Evolutionary conservation across 139 green algal species (phyloP).

Genomic region (Edaphochlamys debaryana): DNA sequence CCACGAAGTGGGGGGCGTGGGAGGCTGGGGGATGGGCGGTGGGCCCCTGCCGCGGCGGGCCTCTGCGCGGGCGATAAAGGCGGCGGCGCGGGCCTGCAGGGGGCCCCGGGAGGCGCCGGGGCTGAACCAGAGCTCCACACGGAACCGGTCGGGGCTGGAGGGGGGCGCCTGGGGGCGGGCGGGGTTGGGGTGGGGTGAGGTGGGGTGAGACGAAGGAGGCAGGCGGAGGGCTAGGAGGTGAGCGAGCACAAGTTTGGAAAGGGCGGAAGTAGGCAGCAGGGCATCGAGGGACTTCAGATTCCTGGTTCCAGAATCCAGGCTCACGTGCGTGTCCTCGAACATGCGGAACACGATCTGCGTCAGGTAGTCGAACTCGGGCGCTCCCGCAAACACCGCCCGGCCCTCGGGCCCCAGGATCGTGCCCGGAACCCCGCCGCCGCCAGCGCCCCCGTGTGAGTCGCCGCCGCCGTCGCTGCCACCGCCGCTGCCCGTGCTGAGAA

Average conservation of each 20-base stretch:
- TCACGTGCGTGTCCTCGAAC: constrained; percentile 92
- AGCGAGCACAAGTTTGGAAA: not conserved
- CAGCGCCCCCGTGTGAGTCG: not conserved
- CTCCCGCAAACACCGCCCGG: constrained; percentile 61
- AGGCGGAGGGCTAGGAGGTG: not conserved
- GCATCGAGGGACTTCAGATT: no score
- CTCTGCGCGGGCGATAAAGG: not conserved
- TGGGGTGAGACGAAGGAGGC: not conserved
- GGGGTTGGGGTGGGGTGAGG: no score
- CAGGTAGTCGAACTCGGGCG: constrained; percentile 94
- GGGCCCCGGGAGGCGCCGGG: constrained; percentile 63
- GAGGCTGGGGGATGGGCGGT: no score
- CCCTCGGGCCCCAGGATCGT: constrained; percentile 54
- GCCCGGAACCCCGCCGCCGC: not conserved
- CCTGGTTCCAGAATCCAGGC: not conserved
- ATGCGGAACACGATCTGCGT: constrained; percentile 96
- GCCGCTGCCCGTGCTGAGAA: no score
- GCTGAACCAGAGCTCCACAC: constrained; percentile 86
- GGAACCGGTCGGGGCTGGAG: constrained; percentile 73
- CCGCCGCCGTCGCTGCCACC: not conserved
- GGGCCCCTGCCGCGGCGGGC: no score
- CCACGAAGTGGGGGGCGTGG: no score
- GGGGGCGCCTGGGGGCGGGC: constrained; percentile 28
- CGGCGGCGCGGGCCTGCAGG: constrained; percentile 6
- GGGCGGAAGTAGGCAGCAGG: not conserved